Percentiles rank a stretch among this genome's conserved stretches.
These are phyloP conservation scores for Aspergillus latus DNA, from an alignment of 2,329 filamentous ascomycete species.

Conservation along the genomic window DNA sequence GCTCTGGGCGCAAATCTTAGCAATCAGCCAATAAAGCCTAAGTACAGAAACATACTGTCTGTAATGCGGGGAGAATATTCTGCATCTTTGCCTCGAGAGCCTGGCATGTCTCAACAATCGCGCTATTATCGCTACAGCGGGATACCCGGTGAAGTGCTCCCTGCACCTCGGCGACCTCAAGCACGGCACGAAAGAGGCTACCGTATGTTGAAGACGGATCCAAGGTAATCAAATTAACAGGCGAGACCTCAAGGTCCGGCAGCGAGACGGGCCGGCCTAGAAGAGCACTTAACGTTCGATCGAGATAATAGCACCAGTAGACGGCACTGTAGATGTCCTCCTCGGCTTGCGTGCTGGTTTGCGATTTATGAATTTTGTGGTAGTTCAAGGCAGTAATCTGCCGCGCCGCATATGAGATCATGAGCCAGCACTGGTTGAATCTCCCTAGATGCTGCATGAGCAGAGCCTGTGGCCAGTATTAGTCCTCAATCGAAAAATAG, in stretches of 20 bases:
- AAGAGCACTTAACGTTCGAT: constrained; percentile 28
- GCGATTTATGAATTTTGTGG: constrained; percentile 14
- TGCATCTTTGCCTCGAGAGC: constrained; percentile 22
- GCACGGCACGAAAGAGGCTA: constrained; percentile 7
- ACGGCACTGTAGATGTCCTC: constrained; percentile 24
- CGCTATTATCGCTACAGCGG: neutral
- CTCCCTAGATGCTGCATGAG: constrained; percentile 29
- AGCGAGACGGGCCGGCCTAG: constrained; percentile 25
- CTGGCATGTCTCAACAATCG: constrained; percentile 13
- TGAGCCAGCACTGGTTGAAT: constrained; percentile 26
- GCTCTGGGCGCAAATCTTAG: neutral
- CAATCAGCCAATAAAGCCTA: neutral
- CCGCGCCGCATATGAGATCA: constrained; percentile 29
- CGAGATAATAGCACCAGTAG: constrained; percentile 31
- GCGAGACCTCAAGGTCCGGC: constrained; percentile 10
- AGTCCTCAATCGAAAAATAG: neutral
- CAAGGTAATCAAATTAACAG: constrained; percentile 3
- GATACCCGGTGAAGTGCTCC: constrained; percentile 9
- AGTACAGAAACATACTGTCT: constrained; percentile 17
- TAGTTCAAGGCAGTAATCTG: constrained; percentile 27
- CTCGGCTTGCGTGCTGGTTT: constrained; percentile 6
- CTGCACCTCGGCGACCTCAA: constrained; percentile 19
- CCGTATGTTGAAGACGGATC: constrained; percentile 11
- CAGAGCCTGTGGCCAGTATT: constrained; percentile 18
- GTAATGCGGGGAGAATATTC: constrained; percentile 18